Evolutionary conservation across 768 basidiomycete species (phyloP).

Genomic region (Termitomyces sp.): DNA sequence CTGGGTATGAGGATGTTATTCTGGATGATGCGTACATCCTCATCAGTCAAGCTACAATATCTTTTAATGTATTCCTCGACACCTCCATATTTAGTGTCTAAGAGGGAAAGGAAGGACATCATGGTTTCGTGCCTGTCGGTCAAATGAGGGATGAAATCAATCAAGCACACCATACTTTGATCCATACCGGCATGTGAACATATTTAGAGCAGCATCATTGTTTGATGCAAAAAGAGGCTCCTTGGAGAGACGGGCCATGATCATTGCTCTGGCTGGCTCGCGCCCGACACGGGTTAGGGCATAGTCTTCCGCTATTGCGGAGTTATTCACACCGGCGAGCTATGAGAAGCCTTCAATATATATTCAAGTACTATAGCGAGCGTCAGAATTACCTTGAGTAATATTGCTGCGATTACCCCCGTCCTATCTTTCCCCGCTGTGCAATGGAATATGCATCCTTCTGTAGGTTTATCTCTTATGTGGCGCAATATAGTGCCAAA

Average conservation of each 20-base stretch:
- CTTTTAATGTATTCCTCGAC: conserved; percentile 59
- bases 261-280: conserved; percentile 70
- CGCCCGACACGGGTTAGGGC: conserved; percentile 76
- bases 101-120: conserved; percentile 60
- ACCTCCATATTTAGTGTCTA: conserved; percentile 66
- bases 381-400: conserved; percentile 54
- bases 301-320: conserved; percentile 68
- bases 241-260: conserved; percentile 64
- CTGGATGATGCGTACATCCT: conserved; percentile 59
- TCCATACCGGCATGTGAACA: conserved; percentile 76
- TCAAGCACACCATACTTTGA: not conserved
- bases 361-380: not conserved
- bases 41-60: conserved; percentile 55
- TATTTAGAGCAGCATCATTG: conserved; percentile 73
- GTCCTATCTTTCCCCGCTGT: conserved; percentile 88
- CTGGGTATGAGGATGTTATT: conserved; percentile 48
- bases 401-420: conserved; percentile 68
- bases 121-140: conserved; percentile 65
- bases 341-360: conserved; percentile 22
- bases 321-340: conserved; percentile 72
- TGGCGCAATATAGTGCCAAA: conserved; percentile 74
- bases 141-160: conserved; percentile 3
- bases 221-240: conserved; percentile 75
- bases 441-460: conserved; percentile 72
- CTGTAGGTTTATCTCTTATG: conserved; percentile 64